A percentile compares a stretch with the other conserved stretches of the same genome.
phyloP scores from a whole-genome alignment of 768 basidiomycete genomes.

The Lactifluus subvellereus region DNA sequence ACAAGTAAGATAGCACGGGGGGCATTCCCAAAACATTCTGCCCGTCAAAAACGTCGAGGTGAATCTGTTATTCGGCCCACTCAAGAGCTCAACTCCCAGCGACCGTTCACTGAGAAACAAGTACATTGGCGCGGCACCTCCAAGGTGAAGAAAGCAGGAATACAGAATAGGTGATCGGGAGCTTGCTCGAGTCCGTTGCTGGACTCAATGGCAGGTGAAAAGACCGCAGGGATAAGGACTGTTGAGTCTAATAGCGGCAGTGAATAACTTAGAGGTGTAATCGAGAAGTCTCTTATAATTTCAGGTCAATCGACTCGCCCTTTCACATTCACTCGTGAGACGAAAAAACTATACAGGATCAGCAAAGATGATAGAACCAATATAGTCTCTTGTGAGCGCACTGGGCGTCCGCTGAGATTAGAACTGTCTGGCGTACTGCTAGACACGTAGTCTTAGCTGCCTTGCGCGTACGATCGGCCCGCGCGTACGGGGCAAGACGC shows the following conservation, averaged over 20 bases:
- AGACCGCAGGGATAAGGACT: neutral
- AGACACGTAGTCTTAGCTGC: neutral
- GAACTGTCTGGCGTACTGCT: neutral
- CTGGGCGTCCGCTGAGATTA: neutral
- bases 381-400: neutral
- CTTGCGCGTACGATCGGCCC: neutral
- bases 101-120: neutral
- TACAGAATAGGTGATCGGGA: neutral
- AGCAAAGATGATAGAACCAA: too few species aligned
- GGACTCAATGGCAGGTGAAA: neutral
- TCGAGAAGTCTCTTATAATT: neutral
- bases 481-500: neutral
- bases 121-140: too few species aligned
- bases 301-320: neutral
- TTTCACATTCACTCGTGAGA: too few species aligned
- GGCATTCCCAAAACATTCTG: neutral
- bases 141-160: too few species aligned
- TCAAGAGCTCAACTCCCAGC: neutral
- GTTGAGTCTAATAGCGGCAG: neutral
- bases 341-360: too few species aligned
- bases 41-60: neutral
- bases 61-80: neutral
- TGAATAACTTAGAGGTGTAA: too few species aligned
- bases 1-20: neutral
- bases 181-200: neutral